These are phyloP conservation scores for Tagetes patula DNA, from an alignment of 129 eudicot genomes.

Conservation along the genomic window DNA sequence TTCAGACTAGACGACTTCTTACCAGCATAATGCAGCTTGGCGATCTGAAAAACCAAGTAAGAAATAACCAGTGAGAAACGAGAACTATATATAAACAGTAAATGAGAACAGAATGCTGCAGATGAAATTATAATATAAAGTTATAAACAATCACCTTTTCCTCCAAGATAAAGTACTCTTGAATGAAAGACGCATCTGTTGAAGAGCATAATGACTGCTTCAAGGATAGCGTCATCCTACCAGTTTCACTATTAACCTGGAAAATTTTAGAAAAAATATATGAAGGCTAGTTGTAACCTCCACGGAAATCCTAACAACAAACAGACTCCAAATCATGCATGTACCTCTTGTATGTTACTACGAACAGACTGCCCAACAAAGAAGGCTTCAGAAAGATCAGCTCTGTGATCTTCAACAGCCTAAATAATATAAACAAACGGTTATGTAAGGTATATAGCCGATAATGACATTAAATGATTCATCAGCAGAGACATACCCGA, in stretches of 20 bases:
- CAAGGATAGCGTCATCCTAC: conserved; percentile 73
- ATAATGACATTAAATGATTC: background rate
- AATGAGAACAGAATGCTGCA: background rate
- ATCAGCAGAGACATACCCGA: conserved; percentile 45
- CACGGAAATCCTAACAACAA: conserved; percentile 13
- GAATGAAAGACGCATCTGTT: conserved; percentile 75
- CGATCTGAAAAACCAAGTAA: conserved; percentile 49
- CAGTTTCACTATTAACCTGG: conserved; percentile 65
- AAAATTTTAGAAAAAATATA: conserved; percentile 8
- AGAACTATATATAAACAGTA: background rate
- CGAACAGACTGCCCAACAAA: conserved; percentile 91
- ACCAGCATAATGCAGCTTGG: conserved; percentile 55
- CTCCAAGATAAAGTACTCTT: conserved; percentile 74
- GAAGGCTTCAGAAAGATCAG: conserved; percentile 61
- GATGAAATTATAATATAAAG: background rate
- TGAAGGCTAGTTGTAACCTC: background rate
- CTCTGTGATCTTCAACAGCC: conserved; percentile 69
- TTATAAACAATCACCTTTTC: conserved; percentile 59
- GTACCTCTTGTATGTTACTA: conserved; percentile 72
- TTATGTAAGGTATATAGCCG: conserved; percentile 10
- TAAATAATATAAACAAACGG: conserved; percentile 24
- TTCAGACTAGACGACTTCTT: conserved; percentile 43
- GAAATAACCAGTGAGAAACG: conserved; percentile 2
- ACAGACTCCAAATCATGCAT: conserved; percentile 21
- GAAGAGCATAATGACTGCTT: conserved; percentile 88